phyloP scores from a whole-genome alignment of 1,284 basidiomycete genomes.

The Trametes pubescens region DNA sequence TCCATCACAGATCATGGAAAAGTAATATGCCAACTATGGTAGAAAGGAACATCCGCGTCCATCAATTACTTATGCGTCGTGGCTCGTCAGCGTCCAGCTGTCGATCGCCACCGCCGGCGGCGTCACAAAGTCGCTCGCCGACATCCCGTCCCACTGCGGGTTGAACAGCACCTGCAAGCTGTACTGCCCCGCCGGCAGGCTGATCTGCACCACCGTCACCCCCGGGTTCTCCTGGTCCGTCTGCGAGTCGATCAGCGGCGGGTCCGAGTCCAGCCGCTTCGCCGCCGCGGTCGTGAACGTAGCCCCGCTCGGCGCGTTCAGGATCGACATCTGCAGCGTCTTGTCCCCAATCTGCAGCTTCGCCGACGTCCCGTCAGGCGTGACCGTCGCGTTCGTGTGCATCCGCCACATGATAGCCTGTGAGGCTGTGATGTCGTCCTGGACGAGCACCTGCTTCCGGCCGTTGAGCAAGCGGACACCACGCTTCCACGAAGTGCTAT shows the following conservation, averaged over 20 bases:
- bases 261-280: conserved; percentile 66
- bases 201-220: conserved; percentile 84
- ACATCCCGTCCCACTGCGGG: conserved; percentile 81
- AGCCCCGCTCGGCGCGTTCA: conserved; percentile 70
- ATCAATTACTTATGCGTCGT: conserved; percentile 46
- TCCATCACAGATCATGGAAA: conserved; percentile 26
- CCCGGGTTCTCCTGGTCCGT: conserved; percentile 81
- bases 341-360: conserved; percentile 70
- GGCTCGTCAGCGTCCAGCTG: conserved; percentile 78
- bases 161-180: conserved; percentile 85
- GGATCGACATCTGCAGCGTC: conserved; percentile 56
- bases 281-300: conserved; percentile 58
- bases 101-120: conserved; percentile 72
- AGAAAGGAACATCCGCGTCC: conserved; percentile 22
- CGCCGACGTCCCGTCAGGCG: conserved; percentile 62
- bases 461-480: conserved; percentile 90
- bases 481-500: conserved; percentile 75
- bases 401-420: conserved; percentile 87
- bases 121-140: conserved; percentile 66
- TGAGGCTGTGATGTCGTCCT: conserved; percentile 81
- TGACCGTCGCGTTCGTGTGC: conserved; percentile 89
- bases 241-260: conserved; percentile 60
- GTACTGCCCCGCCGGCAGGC: conserved; percentile 73
- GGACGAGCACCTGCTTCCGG: conserved; percentile 90
- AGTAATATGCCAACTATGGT: conserved; percentile 5